phyloP scores from a whole-genome alignment of 441 rosid species.

The Aquilaria agallochum region DNA sequence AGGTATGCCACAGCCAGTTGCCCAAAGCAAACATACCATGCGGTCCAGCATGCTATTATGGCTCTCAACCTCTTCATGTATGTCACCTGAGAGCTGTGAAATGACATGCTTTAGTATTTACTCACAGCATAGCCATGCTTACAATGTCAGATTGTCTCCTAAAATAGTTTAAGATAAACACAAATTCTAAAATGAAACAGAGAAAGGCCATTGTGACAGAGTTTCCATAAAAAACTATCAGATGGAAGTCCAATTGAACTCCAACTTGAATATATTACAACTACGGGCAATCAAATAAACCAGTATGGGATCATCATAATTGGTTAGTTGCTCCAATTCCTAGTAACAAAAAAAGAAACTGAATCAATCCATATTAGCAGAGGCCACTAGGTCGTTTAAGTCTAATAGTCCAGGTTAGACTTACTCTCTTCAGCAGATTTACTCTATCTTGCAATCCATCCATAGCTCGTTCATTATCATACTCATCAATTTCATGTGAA shows the following conservation, averaged over 20 bases:
- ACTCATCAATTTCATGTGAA: slow-evolving; percentile 91
- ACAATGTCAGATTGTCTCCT: slow-evolving; percentile 3
- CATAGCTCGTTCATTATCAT: slow-evolving; percentile 86
- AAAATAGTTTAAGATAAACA: not conserved
- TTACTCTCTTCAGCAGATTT: slow-evolving; percentile 82
- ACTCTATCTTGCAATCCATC: slow-evolving; percentile 95
- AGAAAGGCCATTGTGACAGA: no score
- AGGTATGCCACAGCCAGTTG: not conserved
- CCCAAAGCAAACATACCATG: slow-evolving; percentile 52
- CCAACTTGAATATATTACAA: no score
- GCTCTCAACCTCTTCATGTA: slow-evolving; percentile 87
- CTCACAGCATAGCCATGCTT: slow-evolving; percentile 2
- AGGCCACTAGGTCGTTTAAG: not conserved
- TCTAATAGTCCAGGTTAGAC: slow-evolving; percentile 20
- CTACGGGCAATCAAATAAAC: no score
- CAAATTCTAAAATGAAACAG: not conserved
- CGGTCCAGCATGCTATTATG: slow-evolving; percentile 91
- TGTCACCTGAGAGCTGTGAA: slow-evolving; percentile 83
- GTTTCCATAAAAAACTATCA: no score
- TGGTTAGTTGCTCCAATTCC: no score
- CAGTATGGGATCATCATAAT: no score
- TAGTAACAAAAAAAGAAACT: no score
- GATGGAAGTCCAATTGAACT: no score
- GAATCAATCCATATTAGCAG: no score
- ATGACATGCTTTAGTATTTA: slow-evolving; percentile 16